Base-by-base conservation (phyloP, 257 asterid species). In the Capsicum chinense region DNA sequence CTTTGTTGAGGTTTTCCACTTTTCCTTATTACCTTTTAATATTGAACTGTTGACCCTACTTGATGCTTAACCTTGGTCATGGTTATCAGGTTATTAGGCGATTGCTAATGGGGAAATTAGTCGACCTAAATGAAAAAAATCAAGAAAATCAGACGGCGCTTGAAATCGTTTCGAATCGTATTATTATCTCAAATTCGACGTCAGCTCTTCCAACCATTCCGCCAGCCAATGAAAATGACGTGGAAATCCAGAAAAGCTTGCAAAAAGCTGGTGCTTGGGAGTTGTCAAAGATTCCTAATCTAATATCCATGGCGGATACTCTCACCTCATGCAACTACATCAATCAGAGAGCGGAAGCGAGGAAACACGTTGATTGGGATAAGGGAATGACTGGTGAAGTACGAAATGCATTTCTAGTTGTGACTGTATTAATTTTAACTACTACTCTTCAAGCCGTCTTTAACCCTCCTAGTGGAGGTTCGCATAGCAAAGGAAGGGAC, bases 391-490 rank as follows among this genome's bases (percentile, higher is more conserved):
- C 83, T 9, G n/a, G 13, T 3, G 80, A 62, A 2, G 21, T 7
- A 33, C 33, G 83, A 37, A 85, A 62, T 48, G 52, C 54, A 0
- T 33, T 71, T 64, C 56, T 85, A n/a, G 79, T 85, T 35, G 85
- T 62, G 26, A 59, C 71, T 37, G 87, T 63, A 9, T 74, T 71
- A 15, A 59, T 85, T 6, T 58, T 57, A 7, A 57, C 85, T 0
- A 19, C 80, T 3, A 70, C 85, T 16, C 81, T 47, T 73, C 83
- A 73, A 52, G 83, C 79, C 21, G 14, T 62, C 10, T 50, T 81
- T 15, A 76, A 76, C 48, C 87, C 87, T 14, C 87, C 85, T 0
- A 79, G 85, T 17, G 87, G 85, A 71, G 7, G 60, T 16, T 80
- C 60, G 9, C 56, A 8, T 15, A 59, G 52, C 9, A 17, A 54